Base-by-base conservation (phyloP, 352 stramenopile genomes). In the Globisporangium solare region DNA sequence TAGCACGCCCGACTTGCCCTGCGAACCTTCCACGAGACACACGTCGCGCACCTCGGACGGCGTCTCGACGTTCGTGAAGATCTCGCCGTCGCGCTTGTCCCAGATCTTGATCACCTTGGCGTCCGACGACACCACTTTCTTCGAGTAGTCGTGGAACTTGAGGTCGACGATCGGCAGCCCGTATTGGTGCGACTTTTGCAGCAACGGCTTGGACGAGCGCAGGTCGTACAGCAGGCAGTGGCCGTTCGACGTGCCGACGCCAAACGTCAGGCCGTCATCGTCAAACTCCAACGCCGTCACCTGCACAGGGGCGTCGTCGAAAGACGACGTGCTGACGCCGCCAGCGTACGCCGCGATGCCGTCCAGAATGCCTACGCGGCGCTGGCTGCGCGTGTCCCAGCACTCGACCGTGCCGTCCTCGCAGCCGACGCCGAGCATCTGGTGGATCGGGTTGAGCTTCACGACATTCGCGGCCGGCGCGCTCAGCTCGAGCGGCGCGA, bases 41-140 rank as follows among this genome's bases (percentile, higher is more conserved):
- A 99, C 92, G 70, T 98, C 92, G 58, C 92, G 96, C 53, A 99
- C 94, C 54, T 98, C 92, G 3, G 89, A 86, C 32, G 93, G 89
- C 1, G 96, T 97, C 81, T 99, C 97, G 15, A 99, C 85, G 70
- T 99, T 99, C 42, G 94, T 97, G 55, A 99, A 90, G 55, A 98
- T 85, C 10, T 82, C 79, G 45, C 96, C 96, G 39, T 71, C 76
- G 21, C 80, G 70, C 53, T 83, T 86, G 66, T 98, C 91, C 97
- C 97, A 99, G 63, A 99, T 94, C 76, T 99, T 99, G 52, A 99
- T 94, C 49, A 98, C 80, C 69, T 99, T 99, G 46, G 92, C 76
- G 73, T 99, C 97, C 8, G 88, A 86, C 27, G 92, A 98, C 13
- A 99, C 69, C 18, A 99, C 79, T 52, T 96, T 96, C 20, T 78